Percentiles rank a stretch among this genome's conserved stretches.
Conservation (phyloP, 768 basidiomycete genomes). For the Lactarius psammicola region DNA sequence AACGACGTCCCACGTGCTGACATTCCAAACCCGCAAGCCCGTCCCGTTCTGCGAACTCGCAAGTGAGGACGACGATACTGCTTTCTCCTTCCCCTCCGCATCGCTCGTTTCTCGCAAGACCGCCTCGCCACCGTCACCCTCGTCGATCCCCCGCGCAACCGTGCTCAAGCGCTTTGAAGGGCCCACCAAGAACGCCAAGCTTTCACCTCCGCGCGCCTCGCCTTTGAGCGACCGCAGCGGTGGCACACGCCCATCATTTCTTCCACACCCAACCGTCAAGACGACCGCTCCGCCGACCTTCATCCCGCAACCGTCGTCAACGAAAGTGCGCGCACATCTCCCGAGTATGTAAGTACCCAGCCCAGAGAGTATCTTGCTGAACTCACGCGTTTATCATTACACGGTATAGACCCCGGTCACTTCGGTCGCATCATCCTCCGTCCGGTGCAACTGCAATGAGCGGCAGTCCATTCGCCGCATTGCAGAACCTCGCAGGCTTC, state of each 20-base stretch:
- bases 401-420: not conserved
- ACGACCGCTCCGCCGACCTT: slow-evolving; percentile 34
- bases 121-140: slow-evolving; percentile 39
- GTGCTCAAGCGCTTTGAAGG: slow-evolving; percentile 39
- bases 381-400: not conserved
- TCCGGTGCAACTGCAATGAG: slow-evolving; percentile 35
- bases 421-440: slow-evolving; percentile 27
- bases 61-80: slow-evolving; percentile 29
- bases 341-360: slow-evolving; percentile 39
- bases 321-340: slow-evolving; percentile 42
- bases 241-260: slow-evolving; percentile 50
- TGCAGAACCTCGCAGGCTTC: slow-evolving; percentile 60
- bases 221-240: slow-evolving; percentile 54
- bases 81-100: slow-evolving; percentile 30
- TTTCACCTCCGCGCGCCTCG: slow-evolving; percentile 37
- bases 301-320: slow-evolving; percentile 35
- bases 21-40: slow-evolving; percentile 21
- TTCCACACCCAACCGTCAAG: slow-evolving; percentile 51
- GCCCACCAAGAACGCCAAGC: slow-evolving; percentile 28
- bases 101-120: not conserved
- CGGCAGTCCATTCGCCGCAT: slow-evolving; percentile 38
- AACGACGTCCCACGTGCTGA: slow-evolving; percentile 19
- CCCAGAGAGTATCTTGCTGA: not conserved
- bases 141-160: slow-evolving; percentile 50
- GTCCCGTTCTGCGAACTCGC: slow-evolving; percentile 25